phyloP scores from a whole-genome alignment of 345 rosid species.

The Reutealis trisperma region DNA sequence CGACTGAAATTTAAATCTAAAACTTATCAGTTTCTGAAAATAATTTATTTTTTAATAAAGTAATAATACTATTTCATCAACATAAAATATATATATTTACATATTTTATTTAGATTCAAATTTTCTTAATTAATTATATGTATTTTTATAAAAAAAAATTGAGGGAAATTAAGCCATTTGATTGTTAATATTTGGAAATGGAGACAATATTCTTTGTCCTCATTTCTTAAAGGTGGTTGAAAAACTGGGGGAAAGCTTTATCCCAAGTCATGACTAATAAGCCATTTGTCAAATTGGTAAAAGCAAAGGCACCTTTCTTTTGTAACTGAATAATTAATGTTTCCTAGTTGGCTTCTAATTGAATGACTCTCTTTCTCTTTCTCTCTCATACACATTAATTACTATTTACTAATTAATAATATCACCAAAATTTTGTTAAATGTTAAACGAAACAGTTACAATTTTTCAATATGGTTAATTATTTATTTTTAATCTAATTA shows the following conservation, averaged over 20 bases:
- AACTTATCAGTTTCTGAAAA: too few relatives aligned
- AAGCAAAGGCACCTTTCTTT: background rate
- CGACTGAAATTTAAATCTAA: too few relatives aligned
- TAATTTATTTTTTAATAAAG: too few relatives aligned
- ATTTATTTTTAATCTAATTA: too few relatives aligned
- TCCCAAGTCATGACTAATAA: background rate
- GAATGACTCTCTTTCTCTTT: conserved; percentile 17
- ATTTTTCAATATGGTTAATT: background rate
- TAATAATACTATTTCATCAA: too few relatives aligned
- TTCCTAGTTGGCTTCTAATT: conserved; percentile 17
- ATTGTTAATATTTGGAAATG: background rate
- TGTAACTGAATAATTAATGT: conserved; percentile 30
- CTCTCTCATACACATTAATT: background rate
- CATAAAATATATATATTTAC: too few relatives aligned
- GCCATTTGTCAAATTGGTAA: conserved; percentile 17
- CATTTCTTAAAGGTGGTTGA: background rate
- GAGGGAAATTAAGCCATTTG: background rate
- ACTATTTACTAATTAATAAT: conserved; percentile 5
- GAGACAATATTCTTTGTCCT: conserved; percentile 11
- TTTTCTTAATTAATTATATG: background rate
- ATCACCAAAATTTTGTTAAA: background rate
- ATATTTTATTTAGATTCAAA: background rate
- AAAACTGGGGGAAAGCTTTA: background rate
- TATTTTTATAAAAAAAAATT: background rate
- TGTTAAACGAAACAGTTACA: conserved; percentile 4